These are phyloP conservation scores for Sporobolomyces pararoseus DNA, from an alignment of 768 basidiomycete genomes.

Conservation along the genomic window DNA sequence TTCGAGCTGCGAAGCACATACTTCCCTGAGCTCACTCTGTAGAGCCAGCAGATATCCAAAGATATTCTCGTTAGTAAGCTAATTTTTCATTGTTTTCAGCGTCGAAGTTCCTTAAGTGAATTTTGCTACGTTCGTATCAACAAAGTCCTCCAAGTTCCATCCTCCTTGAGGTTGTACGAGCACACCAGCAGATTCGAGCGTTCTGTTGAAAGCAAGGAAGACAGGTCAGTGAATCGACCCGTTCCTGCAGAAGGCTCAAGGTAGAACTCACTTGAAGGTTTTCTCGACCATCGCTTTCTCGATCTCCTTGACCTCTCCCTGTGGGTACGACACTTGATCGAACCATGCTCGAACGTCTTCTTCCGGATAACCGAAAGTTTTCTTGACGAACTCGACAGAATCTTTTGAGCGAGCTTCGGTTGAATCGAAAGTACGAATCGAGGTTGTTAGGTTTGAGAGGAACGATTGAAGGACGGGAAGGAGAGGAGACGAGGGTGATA, in stretches of 20 bases:
- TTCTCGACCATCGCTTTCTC: slow-evolving; percentile 36
- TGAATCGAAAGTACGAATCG: slow-evolving; percentile 62
- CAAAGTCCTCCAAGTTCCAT: slow-evolving; percentile 43
- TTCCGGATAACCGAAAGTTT: slow-evolving; percentile 73
- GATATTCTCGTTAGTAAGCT: too few species aligned
- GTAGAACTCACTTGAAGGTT: slow-evolving; percentile 34
- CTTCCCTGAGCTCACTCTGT: too few species aligned
- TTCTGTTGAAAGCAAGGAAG: slow-evolving; percentile 6
- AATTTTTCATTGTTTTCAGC: too few species aligned
- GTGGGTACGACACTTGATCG: slow-evolving; percentile 42
- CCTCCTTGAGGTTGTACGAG: slow-evolving; percentile 29
- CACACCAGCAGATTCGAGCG: slow-evolving; percentile 43
- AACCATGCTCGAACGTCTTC: slow-evolving; percentile 66
- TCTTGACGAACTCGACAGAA: slow-evolving; percentile 70
- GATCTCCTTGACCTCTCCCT: slow-evolving; percentile 33
- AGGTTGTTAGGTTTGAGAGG: slow-evolving; percentile 60
- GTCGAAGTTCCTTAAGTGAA: slow-evolving; percentile 18
- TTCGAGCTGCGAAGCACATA: too few species aligned
- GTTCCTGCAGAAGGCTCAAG: background rate
- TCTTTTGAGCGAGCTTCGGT: slow-evolving; percentile 56
- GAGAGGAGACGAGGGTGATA: slow-evolving; percentile 19
- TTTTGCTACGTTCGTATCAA: slow-evolving; percentile 39
- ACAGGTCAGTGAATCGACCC: background rate
- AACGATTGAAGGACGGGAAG: slow-evolving; percentile 55
- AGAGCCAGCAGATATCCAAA: too few species aligned